Base-by-base conservation (phyloP, 106 monocot species). In the Posidonia australis region DNA sequence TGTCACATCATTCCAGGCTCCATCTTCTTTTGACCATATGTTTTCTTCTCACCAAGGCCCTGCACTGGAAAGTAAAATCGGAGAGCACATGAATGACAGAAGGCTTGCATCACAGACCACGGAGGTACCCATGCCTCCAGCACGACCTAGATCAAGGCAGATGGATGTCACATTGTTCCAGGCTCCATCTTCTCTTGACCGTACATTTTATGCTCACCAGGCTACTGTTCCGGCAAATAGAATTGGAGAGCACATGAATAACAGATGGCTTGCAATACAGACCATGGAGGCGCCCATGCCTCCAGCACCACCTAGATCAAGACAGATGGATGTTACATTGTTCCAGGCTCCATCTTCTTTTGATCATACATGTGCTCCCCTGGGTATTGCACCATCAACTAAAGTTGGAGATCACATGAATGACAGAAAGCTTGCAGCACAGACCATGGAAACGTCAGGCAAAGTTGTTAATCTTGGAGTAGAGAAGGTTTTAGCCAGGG, bases 71-170 rank as follows among this genome's bases (percentile, higher is more conserved):
- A 36, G 7, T 36, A 36, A 36, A 36, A 36, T 36, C 7, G 36
- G 36, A 36, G 36, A 36, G 36, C 7, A 7, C 36, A 36, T 36
- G 5, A 36, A 36, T 36, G 36, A 7, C 36, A 36, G 36, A 36
- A 36, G 36, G 36, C 36, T 36, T 36, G 36, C 36, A 36, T 2
- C 36, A 36, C 36, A 36, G 36, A 36, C 36, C 7, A 36, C 11
- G n/a, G 25, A 58, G 6, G 16, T 16, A 32, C 11, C 21, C 3
- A 48, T 46, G n/a, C 22, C 44, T 46, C 65, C 47, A 54, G 67
- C 21, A 26, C 21, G 41, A 20, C 63, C 67, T 32, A 54, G 21
- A 45, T 16, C 44, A 44, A 73, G 63, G 47, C 28, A 42, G 24
- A 27, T 64, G 24, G 64, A 28, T 0, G 25, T 46, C 46, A 25